Evolutionary conservation across 2,329 filamentous ascomycete genomes (phyloP).

Genomic region (Penicillium capsulatum): DNA sequence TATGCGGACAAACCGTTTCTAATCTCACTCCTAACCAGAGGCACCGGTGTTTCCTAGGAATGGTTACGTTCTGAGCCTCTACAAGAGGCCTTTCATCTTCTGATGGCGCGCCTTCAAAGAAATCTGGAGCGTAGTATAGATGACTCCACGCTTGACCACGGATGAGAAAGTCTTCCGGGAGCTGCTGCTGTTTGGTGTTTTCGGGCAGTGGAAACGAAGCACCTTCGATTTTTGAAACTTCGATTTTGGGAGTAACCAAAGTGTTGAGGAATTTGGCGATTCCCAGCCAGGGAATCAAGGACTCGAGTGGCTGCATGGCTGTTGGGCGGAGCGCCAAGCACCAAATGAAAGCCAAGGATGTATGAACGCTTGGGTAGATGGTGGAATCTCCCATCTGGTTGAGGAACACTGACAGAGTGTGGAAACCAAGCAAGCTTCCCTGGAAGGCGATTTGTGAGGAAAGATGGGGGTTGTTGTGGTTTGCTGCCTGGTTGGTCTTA

Average conservation of each 20-base stretch:
- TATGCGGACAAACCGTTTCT: conserved; percentile 37
- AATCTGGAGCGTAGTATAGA: conserved; percentile 46
- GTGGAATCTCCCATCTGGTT: conserved; percentile 49
- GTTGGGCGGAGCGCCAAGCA: conserved; percentile 36
- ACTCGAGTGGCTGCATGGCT: conserved; percentile 40
- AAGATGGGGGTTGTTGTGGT: conserved; percentile 7
- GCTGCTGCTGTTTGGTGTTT: conserved; percentile 42
- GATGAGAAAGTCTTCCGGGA: conserved; percentile 58
- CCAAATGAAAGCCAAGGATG: conserved; percentile 53
- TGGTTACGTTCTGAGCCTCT: conserved; percentile 48
- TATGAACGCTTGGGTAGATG: conserved; percentile 53
- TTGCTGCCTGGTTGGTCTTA: not conserved
- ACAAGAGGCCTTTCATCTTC: conserved; percentile 55
- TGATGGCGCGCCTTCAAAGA: conserved; percentile 48
- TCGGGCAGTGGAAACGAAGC: conserved; percentile 42
- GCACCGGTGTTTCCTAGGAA: conserved; percentile 50
- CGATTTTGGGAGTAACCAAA: conserved; percentile 41
- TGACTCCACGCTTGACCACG: conserved; percentile 54
- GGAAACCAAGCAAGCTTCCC: conserved; percentile 40
- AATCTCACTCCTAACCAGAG: conserved; percentile 47
- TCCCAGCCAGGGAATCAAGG: conserved; percentile 49
- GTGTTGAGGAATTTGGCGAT: conserved; percentile 53
- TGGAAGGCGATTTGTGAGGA: conserved; percentile 32
- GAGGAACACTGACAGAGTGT: conserved; percentile 44
- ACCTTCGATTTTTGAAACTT: conserved; percentile 35